These are phyloP conservation scores for Candida yuanshanica DNA, from an alignment of 805 yeast genomes.

Conservation along the genomic window DNA sequence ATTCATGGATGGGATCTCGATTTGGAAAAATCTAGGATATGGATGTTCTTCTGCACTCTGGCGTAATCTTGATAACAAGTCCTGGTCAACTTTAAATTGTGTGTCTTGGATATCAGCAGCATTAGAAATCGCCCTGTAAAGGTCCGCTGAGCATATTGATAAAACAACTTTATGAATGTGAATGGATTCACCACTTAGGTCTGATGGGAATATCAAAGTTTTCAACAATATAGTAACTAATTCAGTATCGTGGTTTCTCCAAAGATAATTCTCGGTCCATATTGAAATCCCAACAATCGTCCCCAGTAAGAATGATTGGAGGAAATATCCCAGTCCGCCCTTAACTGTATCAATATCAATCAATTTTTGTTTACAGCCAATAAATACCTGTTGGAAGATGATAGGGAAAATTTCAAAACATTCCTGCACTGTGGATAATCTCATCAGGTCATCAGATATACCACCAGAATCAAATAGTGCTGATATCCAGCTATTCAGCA, in stretches of 20 bases:
- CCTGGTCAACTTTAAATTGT: slow-evolving; percentile 14
- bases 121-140: slow-evolving; percentile 11
- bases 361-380: slow-evolving; percentile 49
- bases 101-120: slow-evolving; percentile 8
- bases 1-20: not conserved
- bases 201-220: slow-evolving; percentile 35
- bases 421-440: slow-evolving; percentile 59
- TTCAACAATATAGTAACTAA: slow-evolving; percentile 34
- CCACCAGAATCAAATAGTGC: slow-evolving; percentile 83
- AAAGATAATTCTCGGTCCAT: slow-evolving; percentile 41
- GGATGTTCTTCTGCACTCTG: slow-evolving; percentile 6
- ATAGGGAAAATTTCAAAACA: slow-evolving; percentile 65
- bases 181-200: slow-evolving; percentile 40
- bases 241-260: slow-evolving; percentile 27
- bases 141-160: slow-evolving; percentile 12
- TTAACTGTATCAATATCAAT: slow-evolving; percentile 55
- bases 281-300: slow-evolving; percentile 49
- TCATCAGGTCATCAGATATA: slow-evolving; percentile 75
- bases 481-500: slow-evolving; percentile 66
- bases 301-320: slow-evolving; percentile 69
- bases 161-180: slow-evolving; percentile 38
- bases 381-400: slow-evolving; percentile 65
- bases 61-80: slow-evolving; percentile 10
- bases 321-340: slow-evolving; percentile 82
- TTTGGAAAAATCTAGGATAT: slow-evolving; percentile 4